Percentiles rank a stretch among this genome's conserved stretches.
Conservation (phyloP, 768 basidiomycete genomes). For the Leccinum broughii region DNA sequence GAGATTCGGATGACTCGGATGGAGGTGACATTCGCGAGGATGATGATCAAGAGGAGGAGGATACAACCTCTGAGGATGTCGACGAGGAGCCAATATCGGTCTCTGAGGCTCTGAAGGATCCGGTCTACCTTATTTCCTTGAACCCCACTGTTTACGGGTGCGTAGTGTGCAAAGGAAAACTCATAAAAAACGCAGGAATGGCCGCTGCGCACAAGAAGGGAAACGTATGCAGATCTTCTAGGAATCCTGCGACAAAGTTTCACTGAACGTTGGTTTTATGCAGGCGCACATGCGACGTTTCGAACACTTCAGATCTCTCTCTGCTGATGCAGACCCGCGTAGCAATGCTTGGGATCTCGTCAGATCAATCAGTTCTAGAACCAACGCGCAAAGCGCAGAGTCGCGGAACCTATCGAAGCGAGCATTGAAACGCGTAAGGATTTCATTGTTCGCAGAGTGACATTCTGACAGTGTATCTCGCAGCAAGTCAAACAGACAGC, state of each 20-base stretch:
- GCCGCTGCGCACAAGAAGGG: slow-evolving; percentile 58
- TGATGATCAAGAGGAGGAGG: slow-evolving; percentile 29
- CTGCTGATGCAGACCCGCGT: slow-evolving; percentile 40
- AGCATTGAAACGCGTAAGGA: slow-evolving; percentile 60
- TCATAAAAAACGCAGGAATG: slow-evolving; percentile 62
- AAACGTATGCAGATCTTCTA: slow-evolving; percentile 50
- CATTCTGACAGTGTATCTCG: slow-evolving; percentile 2
- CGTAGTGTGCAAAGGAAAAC: slow-evolving; percentile 69
- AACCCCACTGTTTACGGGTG: slow-evolving; percentile 60
- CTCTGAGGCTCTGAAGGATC: slow-evolving; percentile 58
- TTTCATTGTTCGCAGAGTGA: neutral
- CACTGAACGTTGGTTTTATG: slow-evolving; percentile 2
- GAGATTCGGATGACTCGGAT: slow-evolving; percentile 28
- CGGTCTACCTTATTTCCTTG: slow-evolving; percentile 59
- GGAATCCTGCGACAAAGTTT: neutral
- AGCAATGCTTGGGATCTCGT: slow-evolving; percentile 50
- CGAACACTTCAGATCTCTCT: slow-evolving; percentile 47
- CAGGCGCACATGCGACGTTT: slow-evolving; percentile 68
- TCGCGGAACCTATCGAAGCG: slow-evolving; percentile 51
- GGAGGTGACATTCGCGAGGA: slow-evolving; percentile 23
- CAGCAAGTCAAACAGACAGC: slow-evolving; percentile 50
- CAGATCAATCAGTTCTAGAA: slow-evolving; percentile 12
- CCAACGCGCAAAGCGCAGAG: neutral
- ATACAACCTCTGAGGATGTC: slow-evolving; percentile 23
- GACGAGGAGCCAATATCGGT: slow-evolving; percentile 50